Conservation (phyloP, 1,284 basidiomycete species). For the Vanrija pseudolonga region DNA sequence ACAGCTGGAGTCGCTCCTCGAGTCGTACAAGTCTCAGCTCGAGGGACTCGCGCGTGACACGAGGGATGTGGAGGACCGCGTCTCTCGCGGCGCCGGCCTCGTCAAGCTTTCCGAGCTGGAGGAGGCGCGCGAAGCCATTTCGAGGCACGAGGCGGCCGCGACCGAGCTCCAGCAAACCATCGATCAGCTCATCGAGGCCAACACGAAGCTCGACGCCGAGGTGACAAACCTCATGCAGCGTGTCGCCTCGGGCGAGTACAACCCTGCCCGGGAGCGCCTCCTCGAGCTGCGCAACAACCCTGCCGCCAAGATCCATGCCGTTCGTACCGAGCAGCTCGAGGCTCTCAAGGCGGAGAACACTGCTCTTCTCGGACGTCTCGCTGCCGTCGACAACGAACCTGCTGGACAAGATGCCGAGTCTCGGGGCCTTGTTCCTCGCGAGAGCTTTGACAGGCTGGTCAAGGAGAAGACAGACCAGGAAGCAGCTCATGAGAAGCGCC, state of each 20-base stretch:
- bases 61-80: slow-evolving; percentile 28
- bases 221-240: slow-evolving; percentile 51
- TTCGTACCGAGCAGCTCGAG: slow-evolving; percentile 52
- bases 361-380: slow-evolving; percentile 48
- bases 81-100: slow-evolving; percentile 35
- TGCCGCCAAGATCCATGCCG: slow-evolving; percentile 50
- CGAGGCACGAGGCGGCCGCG: neutral
- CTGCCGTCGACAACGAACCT: slow-evolving; percentile 11
- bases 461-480: slow-evolving; percentile 50
- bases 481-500: slow-evolving; percentile 52
- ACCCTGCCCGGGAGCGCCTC: slow-evolving; percentile 49
- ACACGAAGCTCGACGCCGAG: slow-evolving; percentile 50
- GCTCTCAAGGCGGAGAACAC: slow-evolving; percentile 53
- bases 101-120: slow-evolving; percentile 32
- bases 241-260: slow-evolving; percentile 54
- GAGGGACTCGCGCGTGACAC: slow-evolving; percentile 33
- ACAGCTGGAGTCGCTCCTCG: slow-evolving; percentile 32
- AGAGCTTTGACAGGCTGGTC: slow-evolving; percentile 49
- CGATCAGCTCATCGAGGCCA: slow-evolving; percentile 45
- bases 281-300: slow-evolving; percentile 53
- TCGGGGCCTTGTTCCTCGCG: slow-evolving; percentile 48
- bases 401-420: neutral
- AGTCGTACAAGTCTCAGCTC: slow-evolving; percentile 33
- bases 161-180: slow-evolving; percentile 24
- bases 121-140: slow-evolving; percentile 20